Base-by-base conservation (phyloP, 176 grass and related monocot species). In the Ampelocalamus luodianensis region DNA sequence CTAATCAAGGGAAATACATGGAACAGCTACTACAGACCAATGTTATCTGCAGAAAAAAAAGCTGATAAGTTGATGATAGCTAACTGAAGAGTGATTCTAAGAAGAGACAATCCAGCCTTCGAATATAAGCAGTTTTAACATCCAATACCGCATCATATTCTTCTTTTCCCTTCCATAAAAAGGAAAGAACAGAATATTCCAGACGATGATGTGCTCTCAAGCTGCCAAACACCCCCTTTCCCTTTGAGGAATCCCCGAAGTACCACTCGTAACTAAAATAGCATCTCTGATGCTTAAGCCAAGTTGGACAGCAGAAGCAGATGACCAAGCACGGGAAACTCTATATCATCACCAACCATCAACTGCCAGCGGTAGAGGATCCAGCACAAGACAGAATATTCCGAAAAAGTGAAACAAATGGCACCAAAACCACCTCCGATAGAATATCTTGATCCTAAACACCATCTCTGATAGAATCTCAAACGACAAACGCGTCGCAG, bases 381-480 rank as follows among this genome's bases (percentile, higher is more conserved):
- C 6, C 9, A 40, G 2, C 23, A 62, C 43, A 54, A 20, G 10
- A 16, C 49, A 79, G 84, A 90, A 87, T 83, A 90, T 79, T 87
- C 79, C 18, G 32, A 15, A 59, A 24, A 34, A 68, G 5, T 27
- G 32, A 74, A 58, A 40, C 59, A 2, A 81, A 23, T 63, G 37
- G 6, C 38, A 83, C 70, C 61, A 79, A 65, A 74, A 68, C 84
- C 67, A 68, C 49, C 24, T 29, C 51, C 50, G 11, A 48, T 48
- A 48, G 49, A 51, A 51, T 86, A 44, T 40, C 65, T 9, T 29
- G 22, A 29, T 27, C 72, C 65, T 8, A 62, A 18, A 62, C 38
- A 63, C 7, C 42, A 56, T 36, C 1, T 60, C 10, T 1, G 1
- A 23, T 8, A 58, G 56, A 68, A 79, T 86, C 73, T 64, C 69